Conservation (phyloP, 306 rosid genomes). For the Hippophae rhamnoides region DNA sequence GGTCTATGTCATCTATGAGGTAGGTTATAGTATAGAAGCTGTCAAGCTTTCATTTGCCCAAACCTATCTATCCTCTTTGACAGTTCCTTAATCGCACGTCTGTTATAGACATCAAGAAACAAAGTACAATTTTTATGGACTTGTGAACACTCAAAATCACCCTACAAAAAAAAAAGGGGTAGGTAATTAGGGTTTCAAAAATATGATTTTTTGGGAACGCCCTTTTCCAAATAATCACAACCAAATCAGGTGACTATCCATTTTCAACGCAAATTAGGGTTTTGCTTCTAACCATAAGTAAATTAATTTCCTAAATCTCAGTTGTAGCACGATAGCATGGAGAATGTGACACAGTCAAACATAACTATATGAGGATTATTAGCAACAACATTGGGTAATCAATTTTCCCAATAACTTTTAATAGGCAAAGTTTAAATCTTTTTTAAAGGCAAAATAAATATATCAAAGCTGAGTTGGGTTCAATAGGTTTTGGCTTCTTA, state of each 20-base stretch:
- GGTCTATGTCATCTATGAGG: conserved; percentile 19
- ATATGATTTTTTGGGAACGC: conserved; percentile 23
- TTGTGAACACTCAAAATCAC: background rate
- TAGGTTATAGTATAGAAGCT: conserved; percentile 49
- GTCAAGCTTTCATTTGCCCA: conserved; percentile 56
- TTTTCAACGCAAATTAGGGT: conserved; percentile 27
- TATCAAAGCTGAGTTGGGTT: conserved; percentile 15
- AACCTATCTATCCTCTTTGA: conserved; percentile 41
- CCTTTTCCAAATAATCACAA: conserved; percentile 31
- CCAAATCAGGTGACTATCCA: conserved; percentile 24
- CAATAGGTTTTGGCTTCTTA: conserved; percentile 12
- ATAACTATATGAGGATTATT: conserved; percentile 51
- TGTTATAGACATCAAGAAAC: conserved; percentile 49
- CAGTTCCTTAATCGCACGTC: conserved; percentile 80
- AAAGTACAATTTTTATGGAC: conserved; percentile 34
- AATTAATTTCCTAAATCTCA: conserved; percentile 28
- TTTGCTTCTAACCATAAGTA: conserved; percentile 11
- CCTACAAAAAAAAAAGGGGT: background rate
- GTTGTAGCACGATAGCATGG: conserved; percentile 23
- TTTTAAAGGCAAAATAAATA: background rate
- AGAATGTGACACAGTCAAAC: conserved; percentile 28
- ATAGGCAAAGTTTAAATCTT: conserved; percentile 17
- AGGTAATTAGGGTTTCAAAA: conserved; percentile 38
- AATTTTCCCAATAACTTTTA: conserved; percentile 9
- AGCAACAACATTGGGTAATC: conserved; percentile 8